Evolutionary conservation across 345 rosid genomes (phyloP).

Genomic region (Aegle marmelos): DNA sequence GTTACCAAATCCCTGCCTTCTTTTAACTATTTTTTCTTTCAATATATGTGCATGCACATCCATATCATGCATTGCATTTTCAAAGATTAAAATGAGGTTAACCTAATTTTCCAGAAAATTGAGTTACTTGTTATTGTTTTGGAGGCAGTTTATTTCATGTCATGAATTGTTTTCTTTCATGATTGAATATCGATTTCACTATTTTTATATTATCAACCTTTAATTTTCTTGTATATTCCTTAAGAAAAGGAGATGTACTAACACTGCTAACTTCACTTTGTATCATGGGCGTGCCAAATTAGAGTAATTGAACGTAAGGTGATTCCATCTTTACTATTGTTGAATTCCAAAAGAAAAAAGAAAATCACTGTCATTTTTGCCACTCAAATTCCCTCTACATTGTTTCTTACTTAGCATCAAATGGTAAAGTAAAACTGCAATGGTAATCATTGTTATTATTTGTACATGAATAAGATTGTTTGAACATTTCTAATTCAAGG

Average conservation of each 20-base stretch:
- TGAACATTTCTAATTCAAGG: too few species aligned
- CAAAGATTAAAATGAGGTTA: too few species aligned
- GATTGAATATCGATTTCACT: background rate
- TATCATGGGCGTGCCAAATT: constrained; percentile 90
- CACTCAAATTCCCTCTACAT: background rate
- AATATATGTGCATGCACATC: too few species aligned
- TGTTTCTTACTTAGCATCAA: background rate
- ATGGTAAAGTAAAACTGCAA: too few species aligned
- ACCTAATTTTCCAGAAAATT: too few species aligned
- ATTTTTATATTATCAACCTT: background rate
- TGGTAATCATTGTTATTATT: too few species aligned
- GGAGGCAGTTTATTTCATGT: background rate
- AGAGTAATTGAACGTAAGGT: constrained; percentile 92
- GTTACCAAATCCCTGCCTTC: too few species aligned
- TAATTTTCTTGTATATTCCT: constrained; percentile 1
- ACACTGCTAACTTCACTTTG: constrained; percentile 75
- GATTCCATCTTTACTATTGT: background rate
- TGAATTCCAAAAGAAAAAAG: background rate
- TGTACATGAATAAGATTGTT: too few species aligned
- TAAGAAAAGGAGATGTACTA: constrained; percentile 80
- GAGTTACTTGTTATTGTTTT: background rate
- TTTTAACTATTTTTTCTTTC: too few species aligned
- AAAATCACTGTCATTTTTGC: background rate
- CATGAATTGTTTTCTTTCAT: background rate
- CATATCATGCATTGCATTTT: too few species aligned